A percentile compares a stretch with the other conserved stretches of the same genome.
phyloP scores from a whole-genome alignment of 179 eudicot species.

The Carnegiea gigantea region DNA sequence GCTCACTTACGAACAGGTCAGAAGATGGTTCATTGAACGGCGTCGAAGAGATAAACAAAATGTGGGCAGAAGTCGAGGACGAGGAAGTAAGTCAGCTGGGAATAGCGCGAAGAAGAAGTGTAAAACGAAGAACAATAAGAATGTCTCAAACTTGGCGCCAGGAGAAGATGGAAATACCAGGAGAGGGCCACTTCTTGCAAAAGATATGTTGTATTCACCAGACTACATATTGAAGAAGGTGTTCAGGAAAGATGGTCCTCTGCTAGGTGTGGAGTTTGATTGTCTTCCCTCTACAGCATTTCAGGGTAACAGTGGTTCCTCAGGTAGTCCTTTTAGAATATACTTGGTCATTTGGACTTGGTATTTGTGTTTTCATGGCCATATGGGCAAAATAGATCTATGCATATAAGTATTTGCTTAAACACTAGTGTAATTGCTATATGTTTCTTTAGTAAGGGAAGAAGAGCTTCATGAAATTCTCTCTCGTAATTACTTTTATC shows the following conservation, averaged over 20 bases:
- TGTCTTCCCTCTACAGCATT: slow-evolving; percentile 55
- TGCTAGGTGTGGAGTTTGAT: slow-evolving; percentile 73
- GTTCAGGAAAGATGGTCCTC: slow-evolving; percentile 82
- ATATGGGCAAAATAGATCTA: neutral
- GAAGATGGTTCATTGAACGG: slow-evolving; percentile 45
- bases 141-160: slow-evolving; percentile 16
- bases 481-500: neutral
- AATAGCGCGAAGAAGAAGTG: slow-evolving; percentile 10
- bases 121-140: slow-evolving; percentile 23
- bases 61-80: slow-evolving; percentile 21
- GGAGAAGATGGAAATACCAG: slow-evolving; percentile 24
- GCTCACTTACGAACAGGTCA: slow-evolving; percentile 42
- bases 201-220: slow-evolving; percentile 40
- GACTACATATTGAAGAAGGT: slow-evolving; percentile 56
- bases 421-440: neutral
- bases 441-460: neutral
- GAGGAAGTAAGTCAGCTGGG: slow-evolving; percentile 10
- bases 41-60: slow-evolving; percentile 36
- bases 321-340: slow-evolving; percentile 21
- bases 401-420: slow-evolving; percentile 6
- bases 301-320: slow-evolving; percentile 19
- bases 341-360: neutral
- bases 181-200: slow-evolving; percentile 23
- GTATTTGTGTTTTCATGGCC: neutral
- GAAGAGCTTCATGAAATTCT: neutral